phyloP scores from a whole-genome alignment of 2,329 filamentous ascomycete species.

The Neopestalotiopsis sp. region DNA sequence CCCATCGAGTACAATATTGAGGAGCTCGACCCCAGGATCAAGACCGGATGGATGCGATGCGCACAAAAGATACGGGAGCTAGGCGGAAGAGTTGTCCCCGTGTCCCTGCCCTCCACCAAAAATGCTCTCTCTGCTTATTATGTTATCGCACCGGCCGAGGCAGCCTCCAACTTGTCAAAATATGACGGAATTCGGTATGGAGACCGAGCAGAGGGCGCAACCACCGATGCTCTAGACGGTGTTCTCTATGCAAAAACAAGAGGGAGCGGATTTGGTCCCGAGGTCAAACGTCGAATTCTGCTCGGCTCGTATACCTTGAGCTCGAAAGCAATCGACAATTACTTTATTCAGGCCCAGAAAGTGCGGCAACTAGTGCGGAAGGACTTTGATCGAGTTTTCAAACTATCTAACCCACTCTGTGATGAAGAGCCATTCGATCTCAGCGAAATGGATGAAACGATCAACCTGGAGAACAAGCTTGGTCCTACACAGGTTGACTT shows the following conservation, averaged over 20 bases:
- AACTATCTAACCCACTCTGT: constrained; percentile 69
- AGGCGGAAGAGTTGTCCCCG: constrained; percentile 75
- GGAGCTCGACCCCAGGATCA: constrained; percentile 75
- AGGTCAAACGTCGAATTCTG: constrained; percentile 86
- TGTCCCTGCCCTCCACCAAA: constrained; percentile 83
- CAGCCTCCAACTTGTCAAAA: constrained; percentile 93
- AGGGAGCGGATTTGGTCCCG: constrained; percentile 76
- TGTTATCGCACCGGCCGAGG: constrained; percentile 91
- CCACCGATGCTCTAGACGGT: constrained; percentile 59
- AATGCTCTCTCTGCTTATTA: constrained; percentile 94
- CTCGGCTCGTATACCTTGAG: constrained; percentile 90
- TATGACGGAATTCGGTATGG: constrained; percentile 98
- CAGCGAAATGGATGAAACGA: constrained; percentile 61
- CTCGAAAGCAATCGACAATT: constrained; percentile 91
- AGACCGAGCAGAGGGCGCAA: constrained; percentile 49
- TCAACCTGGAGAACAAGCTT: constrained; percentile 58
- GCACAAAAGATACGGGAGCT: constrained; percentile 62
- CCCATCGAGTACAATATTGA: constrained; percentile 85
- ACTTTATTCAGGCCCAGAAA: constrained; percentile 92
- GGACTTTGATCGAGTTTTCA: constrained; percentile 86
- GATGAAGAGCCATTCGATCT: constrained; percentile 59
- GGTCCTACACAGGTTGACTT: constrained; percentile 77
- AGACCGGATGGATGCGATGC: constrained; percentile 69
- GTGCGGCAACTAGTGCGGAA: constrained; percentile 81
- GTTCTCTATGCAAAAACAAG: constrained; percentile 79